Base-by-base conservation (phyloP, 805 yeast species). In the Wickerhamiella parazyma region DNA sequence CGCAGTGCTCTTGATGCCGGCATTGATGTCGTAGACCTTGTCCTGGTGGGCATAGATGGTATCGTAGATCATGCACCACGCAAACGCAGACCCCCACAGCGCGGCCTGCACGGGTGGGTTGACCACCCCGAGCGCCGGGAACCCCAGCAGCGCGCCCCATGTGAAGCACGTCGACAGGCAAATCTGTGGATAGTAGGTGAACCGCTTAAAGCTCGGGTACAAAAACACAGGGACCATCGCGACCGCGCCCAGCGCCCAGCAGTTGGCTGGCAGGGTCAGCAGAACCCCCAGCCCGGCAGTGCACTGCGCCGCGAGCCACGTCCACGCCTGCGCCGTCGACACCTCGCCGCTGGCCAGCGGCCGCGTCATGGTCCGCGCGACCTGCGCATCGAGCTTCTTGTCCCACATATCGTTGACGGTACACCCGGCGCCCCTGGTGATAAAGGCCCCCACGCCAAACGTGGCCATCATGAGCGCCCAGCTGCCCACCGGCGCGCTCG, bases 341-440 rank as follows among this genome's bases (percentile, higher is more conserved):
- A 91, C 86, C 49, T 87, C 68, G 0, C 94, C 89, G 28, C 94
- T 75, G 0, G 99, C 87, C 39, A 91, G 70, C n/a, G 99, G 99
- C 55, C 99, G 69, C 55, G 78, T 84, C 40, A 78, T 73, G 2
- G 97, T 89, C 50, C 99, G 72, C 7, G 80, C 80, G 3, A 91
- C 98, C 60, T 85, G 73, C 49, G 72, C 69, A 56, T 91, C 99
- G 39, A 87, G 67, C 47, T 89, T 70, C 42, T 85, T 67, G 58
- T 91, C 99, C 58, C 79, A 67, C 36, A 89, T 67, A 61, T 91
- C 99, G 59, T 91, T 91, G 44, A 91, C 78, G 0, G 95, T 87
- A 60, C 99, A 91, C 0, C 98, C 99, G 1, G 95, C 96, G 21
- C 97, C 95, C 60, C 99, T 73, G 94, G 93, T 91, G 14, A 89